Base-by-base conservation (phyloP, 305 asterid species). In the Rubia tinctorum region DNA sequence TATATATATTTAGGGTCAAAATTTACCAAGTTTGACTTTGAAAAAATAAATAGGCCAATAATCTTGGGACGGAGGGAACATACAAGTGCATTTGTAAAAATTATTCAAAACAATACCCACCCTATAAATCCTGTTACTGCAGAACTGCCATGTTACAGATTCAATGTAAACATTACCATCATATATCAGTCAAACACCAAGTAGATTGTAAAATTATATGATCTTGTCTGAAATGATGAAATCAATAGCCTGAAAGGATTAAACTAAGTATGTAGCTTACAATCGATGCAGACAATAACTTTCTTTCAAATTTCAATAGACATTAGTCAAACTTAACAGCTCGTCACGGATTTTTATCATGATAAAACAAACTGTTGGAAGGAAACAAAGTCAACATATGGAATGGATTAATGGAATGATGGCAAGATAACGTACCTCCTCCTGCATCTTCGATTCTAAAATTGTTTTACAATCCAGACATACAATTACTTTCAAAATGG, bases 401-500 rank as follows among this genome's bases (percentile, higher is more conserved):
- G 39, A 44, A 60, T 7, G 34, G 20, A 73, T 39, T 25, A 15
- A 62, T 27, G 76, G 62, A 73, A 63, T 10, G 15, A 61, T 23
- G 13, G 18, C 22, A 30, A 65, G 17, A 75, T 61, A 68, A 40
- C 44, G 64, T 51, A 78, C 75, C 64, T 56, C 68, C 13, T 73
- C 81, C 75, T 45, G 74, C 74, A 76, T 73, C 80, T 76, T 81
- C 30, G 76, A 64, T 56, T 81, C 79, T 80, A 83, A 58, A 25
- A 77, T 63, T 14, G 15, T 69, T 81, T 74, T 83, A 79, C 87
- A 83, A 66, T 76, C 85, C 68, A 73, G 43, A 60, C 87, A 83
- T 66, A 79, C 75, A 43, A 71, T 65, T 23, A 83, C 85, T 73
- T 79, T 81, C 79, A 83, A 68, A 71, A 81, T 78, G 34, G 87